Evolutionary conservation across 495 filamentous ascomycete genomes (phyloP).

Genomic region (Penicillium tannophilum): DNA sequence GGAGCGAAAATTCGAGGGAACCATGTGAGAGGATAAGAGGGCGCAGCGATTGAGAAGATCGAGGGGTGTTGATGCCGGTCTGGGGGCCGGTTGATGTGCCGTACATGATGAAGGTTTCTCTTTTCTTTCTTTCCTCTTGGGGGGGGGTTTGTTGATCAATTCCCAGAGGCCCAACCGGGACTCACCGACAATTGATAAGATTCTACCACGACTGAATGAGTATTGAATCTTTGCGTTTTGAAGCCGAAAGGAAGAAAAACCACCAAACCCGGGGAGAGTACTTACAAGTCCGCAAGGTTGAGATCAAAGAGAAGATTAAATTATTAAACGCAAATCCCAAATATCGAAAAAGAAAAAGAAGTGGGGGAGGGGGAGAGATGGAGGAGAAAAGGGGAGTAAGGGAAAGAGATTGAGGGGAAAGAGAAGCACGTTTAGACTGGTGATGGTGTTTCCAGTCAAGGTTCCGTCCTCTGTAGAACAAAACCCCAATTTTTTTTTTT

Average conservation of each 20-base stretch:
- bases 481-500: neutral
- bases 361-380: constrained; percentile 28
- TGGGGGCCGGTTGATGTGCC: constrained; percentile 78
- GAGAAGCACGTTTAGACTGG: constrained; percentile 13
- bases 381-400: constrained; percentile 23
- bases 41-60: constrained; percentile 87
- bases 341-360: constrained; percentile 22
- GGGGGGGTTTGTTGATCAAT: constrained; percentile 4
- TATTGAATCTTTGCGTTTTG: neutral
- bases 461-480: too few species aligned
- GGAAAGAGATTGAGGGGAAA: constrained; percentile 21
- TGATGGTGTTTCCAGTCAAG: too few species aligned
- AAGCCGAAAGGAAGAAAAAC: neutral
- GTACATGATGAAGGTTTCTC: constrained; percentile 67
- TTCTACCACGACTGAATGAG: constrained; percentile 5
- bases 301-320: neutral
- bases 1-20: constrained; percentile 90
- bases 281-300: constrained; percentile 5
- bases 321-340: constrained; percentile 11
- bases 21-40: constrained; percentile 89
- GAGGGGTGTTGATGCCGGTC: constrained; percentile 93
- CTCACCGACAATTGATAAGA: constrained; percentile 14
- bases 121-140: neutral
- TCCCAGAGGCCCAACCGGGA: constrained; percentile 14
- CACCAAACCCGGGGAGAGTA: neutral